Conservation (phyloP, 2,329 filamentous ascomycete species). For the Cytospora leucostoma region DNA sequence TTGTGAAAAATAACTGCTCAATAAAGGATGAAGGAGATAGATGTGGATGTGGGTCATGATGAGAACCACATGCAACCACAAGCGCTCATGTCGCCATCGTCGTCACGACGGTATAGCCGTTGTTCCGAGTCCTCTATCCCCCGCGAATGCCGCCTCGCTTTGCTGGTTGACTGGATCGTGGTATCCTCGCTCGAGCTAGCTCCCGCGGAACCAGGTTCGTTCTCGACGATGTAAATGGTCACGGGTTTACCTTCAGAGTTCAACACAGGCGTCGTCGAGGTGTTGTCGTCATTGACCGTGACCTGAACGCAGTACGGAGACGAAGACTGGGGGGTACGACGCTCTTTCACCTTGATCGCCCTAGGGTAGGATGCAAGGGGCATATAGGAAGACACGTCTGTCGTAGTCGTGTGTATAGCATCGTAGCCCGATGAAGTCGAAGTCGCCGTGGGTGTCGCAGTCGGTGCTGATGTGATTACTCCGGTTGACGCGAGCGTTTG, state of each 20-base stretch:
- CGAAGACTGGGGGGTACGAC: constrained; percentile 43
- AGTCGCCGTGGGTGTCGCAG: constrained; percentile 25
- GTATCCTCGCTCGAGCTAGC: not conserved
- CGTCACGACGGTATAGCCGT: constrained; percentile 28
- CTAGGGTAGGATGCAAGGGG: constrained; percentile 47
- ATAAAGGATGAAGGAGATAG: not conserved
- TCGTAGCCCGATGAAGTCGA: constrained; percentile 15
- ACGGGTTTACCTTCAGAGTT: constrained; percentile 44
- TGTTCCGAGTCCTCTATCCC: constrained; percentile 17
- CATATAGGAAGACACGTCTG: constrained; percentile 19
- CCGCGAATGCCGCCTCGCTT: not conserved
- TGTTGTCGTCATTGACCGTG: constrained; percentile 44
- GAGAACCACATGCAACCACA: constrained; percentile 59
- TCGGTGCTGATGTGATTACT: constrained; percentile 25
- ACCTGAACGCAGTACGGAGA: constrained; percentile 52
- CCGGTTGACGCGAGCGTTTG: constrained; percentile 22
- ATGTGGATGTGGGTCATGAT: constrained; percentile 37
- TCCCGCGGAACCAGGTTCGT: constrained; percentile 31
- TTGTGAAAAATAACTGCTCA: not conserved
- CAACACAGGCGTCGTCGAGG: constrained; percentile 37
- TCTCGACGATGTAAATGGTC: constrained; percentile 48
- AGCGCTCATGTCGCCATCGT: constrained; percentile 45
- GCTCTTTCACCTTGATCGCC: constrained; percentile 57
- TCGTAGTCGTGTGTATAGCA: constrained; percentile 10
- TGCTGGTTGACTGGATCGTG: not conserved